phyloP scores from a whole-genome alignment of 164 flowering plant species.

The Nymphaea thermarum region DNA sequence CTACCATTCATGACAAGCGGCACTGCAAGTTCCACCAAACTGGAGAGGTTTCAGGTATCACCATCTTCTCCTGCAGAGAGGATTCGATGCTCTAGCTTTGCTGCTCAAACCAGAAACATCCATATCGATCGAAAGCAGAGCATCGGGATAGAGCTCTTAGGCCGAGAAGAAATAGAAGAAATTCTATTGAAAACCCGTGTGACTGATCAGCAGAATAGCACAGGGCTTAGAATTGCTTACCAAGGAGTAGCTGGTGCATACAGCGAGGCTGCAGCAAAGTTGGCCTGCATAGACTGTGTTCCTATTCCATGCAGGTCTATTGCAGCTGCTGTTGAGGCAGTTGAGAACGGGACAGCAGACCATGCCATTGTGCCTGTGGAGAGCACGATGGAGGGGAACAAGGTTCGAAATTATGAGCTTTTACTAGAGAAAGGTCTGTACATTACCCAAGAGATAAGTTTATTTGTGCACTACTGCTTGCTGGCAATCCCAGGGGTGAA shows the following conservation, averaged over 20 bases:
- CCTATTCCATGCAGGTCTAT: conserved; percentile 14
- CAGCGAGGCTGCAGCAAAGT: conserved; percentile 20
- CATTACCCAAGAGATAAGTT: conserved; percentile 16
- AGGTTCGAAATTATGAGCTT: conserved; percentile 16
- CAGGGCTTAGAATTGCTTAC: conserved; percentile 11
- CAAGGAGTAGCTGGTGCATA: conserved; percentile 25
- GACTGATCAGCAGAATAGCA: not conserved
- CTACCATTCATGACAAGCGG: not conserved
- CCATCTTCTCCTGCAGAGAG: not conserved
- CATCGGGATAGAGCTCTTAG: not conserved
- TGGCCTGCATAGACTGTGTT: conserved; percentile 13
- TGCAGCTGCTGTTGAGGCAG: conserved; percentile 9
- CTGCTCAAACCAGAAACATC: not conserved
- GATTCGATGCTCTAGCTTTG: not conserved
- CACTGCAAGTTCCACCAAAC: not conserved
- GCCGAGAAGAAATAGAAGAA: not conserved
- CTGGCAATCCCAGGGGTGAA: conserved; percentile 21
- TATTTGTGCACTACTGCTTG: conserved; percentile 19
- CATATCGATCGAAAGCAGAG: not conserved
- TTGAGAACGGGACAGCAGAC: conserved; percentile 14
- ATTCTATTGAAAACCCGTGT: not conserved
- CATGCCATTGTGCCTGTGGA: conserved; percentile 17
- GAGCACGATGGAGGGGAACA: conserved; percentile 20
- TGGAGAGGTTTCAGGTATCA: not conserved
- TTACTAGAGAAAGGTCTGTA: conserved; percentile 9